Evolutionary conservation across 1,284 basidiomycete genomes (phyloP).

Genomic region (Ganoderma lucidum): DNA sequence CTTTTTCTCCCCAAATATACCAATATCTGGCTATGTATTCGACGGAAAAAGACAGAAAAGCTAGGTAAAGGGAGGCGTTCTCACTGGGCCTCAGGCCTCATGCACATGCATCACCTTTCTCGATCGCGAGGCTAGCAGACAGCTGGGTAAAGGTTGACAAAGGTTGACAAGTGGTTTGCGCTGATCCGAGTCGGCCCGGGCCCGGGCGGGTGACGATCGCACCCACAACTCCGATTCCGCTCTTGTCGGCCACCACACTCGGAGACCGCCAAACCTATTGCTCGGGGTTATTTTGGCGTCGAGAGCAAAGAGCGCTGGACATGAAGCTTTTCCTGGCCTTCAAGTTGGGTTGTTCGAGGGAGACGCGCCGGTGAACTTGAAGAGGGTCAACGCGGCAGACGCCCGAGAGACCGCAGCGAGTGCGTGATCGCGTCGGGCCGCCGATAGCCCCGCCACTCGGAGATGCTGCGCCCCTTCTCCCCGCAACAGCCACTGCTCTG

Average conservation of each 20-base stretch:
- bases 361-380: neutral
- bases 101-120: neutral
- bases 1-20: no score
- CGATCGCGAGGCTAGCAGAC: neutral
- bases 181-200: neutral
- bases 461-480: neutral
- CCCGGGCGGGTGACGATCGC: neutral
- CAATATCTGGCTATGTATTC: no score
- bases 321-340: no score
- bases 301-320: neutral
- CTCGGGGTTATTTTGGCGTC: no score
- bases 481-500: neutral
- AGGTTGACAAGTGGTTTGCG: no score
- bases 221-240: neutral
- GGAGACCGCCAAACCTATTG: neutral
- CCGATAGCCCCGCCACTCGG: neutral
- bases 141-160: neutral
- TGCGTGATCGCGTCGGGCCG: neutral
- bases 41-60: no score
- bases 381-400: neutral
- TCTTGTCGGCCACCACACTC: neutral
- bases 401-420: neutral
- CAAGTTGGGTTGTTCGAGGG: neutral
- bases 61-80: no score
- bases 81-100: no score